phyloP scores from a whole-genome alignment of 352 stramenopile species.

The Phytophthora cactorum region DNA sequence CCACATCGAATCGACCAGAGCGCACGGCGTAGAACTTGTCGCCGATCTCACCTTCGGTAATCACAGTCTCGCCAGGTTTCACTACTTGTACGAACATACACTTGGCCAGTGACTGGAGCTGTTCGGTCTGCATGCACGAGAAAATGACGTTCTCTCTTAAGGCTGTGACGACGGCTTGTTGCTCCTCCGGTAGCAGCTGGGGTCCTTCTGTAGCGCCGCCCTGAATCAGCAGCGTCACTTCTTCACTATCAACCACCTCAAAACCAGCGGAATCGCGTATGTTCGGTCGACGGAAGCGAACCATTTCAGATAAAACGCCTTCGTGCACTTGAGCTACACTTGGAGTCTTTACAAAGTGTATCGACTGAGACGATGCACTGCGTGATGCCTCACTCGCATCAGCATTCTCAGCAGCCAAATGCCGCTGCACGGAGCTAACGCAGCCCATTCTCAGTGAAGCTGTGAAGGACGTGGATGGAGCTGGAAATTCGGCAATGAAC shows the following conservation, averaged over 20 bases:
- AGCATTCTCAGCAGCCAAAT: slow-evolving; percentile 19
- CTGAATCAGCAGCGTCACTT: slow-evolving; percentile 39
- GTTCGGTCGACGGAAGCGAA: slow-evolving; percentile 47
- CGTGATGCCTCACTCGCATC: slow-evolving; percentile 18
- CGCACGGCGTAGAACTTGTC: slow-evolving; percentile 83
- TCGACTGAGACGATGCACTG: slow-evolving; percentile 15
- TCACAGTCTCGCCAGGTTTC: slow-evolving; percentile 72
- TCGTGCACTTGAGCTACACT: slow-evolving; percentile 53
- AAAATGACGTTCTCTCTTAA: slow-evolving; percentile 83
- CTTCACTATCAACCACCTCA: slow-evolving; percentile 41
- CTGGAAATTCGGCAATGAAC: slow-evolving; percentile 31
- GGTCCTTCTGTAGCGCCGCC: slow-evolving; percentile 34
- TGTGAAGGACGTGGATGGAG: slow-evolving; percentile 1
- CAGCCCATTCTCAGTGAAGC: slow-evolving; percentile 37
- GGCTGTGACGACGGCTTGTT: slow-evolving; percentile 56
- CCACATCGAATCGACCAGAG: slow-evolving; percentile 58
- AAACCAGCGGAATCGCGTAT: slow-evolving; percentile 43
- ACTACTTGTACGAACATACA: slow-evolving; percentile 84
- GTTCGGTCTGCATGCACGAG: slow-evolving; percentile 71
- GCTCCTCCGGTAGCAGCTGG: slow-evolving; percentile 33
- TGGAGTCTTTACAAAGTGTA: slow-evolving; percentile 33
- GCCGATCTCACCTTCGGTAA: slow-evolving; percentile 78
- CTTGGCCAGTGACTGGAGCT: slow-evolving; percentile 74
- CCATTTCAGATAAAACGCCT: slow-evolving; percentile 53
- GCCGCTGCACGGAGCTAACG: slow-evolving; percentile 38